Conservation (phyloP, 2,329 filamentous ascomycete species). For the Dryadomyces sulphureus region DNA sequence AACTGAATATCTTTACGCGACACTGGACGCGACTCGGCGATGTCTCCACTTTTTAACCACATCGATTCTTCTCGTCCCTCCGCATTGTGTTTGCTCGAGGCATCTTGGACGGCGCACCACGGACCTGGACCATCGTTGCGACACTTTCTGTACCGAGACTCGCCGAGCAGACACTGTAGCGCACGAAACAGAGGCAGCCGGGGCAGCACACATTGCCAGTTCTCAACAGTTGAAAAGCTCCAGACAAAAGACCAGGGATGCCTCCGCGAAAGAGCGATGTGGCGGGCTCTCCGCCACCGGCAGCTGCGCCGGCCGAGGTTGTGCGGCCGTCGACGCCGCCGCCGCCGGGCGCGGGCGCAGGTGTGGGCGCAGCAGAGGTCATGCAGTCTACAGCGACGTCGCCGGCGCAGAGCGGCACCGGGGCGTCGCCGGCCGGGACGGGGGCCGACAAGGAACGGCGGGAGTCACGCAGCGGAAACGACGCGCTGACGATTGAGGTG, state of each 20-base stretch:
- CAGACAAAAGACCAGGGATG: constrained; percentile 21
- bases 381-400: neutral
- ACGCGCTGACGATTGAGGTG: constrained; percentile 39
- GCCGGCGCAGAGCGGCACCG: neutral
- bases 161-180: too few relatives aligned
- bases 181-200: too few relatives aligned
- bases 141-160: too few relatives aligned
- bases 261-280: constrained; percentile 40
- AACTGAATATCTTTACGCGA: neutral
- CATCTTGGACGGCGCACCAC: neutral
- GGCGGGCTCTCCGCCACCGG: neutral
- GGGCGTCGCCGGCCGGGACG: neutral
- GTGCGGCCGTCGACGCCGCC: neutral
- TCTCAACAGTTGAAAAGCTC: neutral
- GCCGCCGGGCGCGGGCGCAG: too few relatives aligned
- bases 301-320: neutral
- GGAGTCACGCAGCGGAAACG: constrained; percentile 13
- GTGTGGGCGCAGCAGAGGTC: too few relatives aligned
- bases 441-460: constrained; percentile 9
- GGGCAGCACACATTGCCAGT: too few relatives aligned
- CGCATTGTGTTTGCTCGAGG: neutral
- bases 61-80: neutral
- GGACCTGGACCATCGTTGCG: too few relatives aligned
- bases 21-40: neutral
- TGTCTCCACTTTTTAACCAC: neutral